Evolutionary conservation across 2,329 filamentous ascomycete genomes (phyloP), one percentile per base, ranked within the genome.

Genomic region (Colletotrichum horii): DNA sequence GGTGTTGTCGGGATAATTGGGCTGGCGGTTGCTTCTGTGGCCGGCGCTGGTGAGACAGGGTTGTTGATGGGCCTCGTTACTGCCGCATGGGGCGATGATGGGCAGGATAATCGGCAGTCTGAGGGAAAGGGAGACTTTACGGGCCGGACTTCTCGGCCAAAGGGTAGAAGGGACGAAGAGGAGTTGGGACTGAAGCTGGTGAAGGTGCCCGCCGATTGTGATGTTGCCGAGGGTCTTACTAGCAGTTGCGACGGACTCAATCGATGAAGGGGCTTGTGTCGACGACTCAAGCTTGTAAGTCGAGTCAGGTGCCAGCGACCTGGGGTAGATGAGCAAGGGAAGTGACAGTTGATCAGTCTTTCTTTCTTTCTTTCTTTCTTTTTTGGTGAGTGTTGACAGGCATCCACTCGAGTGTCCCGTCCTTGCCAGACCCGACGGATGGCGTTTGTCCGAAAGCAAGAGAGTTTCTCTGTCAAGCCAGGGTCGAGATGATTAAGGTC

Each of bases 371-470:
- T 52, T 22, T 52, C 24, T n/a, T 38, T 64, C 14, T n/a, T 52
- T 22, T 52, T 52, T n/a, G 11, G 61, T n/a, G 61, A 43, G 34
- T n/a, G 19, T 64, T 38, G 61, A 38, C 15, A 38, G 32, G n/a
- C 61, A 24, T 52, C 19, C 30, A 48, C 32, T 19, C 16, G n/a
- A 64, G 19, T 30, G 43, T 52, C 43, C 61, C 34, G 52, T 5
- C 32, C 15, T 19, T 30, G 55, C 61, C 24, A 58, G 56, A 68
- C 58, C 56, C 36, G 70, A 73, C 70, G 73, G 73, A 36, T 69
- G 34, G 62, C 36, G 73, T 65, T 69, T 73, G 73, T 52, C 70
- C 73, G 69, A 72, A 56, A 58, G 61, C 28, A 43, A 36, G 19
- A 56, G 14, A 15, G 19, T 24, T 26, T 30, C 55, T 30, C 14